Conservation (phyloP, 192 early-diverging fungal genomes). For the Dissophora globulifera region DNA sequence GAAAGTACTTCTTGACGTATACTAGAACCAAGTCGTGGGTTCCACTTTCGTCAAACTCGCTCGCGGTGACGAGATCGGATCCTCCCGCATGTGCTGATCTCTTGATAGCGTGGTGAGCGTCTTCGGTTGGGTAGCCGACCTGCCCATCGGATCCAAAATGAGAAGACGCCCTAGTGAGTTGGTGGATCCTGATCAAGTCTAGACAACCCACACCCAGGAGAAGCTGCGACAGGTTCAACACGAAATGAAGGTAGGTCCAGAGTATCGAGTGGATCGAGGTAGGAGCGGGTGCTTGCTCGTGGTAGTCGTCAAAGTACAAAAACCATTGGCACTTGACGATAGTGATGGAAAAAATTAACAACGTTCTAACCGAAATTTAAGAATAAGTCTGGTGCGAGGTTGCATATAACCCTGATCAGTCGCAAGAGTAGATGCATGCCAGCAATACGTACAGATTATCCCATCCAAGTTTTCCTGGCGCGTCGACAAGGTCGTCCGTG, state of each 20-base stretch:
- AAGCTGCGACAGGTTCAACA: conserved; percentile 61
- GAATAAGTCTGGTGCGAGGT: not conserved
- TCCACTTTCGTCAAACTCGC: not conserved
- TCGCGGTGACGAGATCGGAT: not conserved
- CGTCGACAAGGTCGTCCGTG: conserved; percentile 27
- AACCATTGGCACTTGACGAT: conserved; percentile 62
- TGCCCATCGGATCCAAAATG: too few relatives aligned
- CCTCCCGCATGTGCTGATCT: not conserved
- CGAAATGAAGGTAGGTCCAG: conserved; percentile 62
- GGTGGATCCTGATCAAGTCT: conserved; percentile 56
- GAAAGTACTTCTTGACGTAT: conserved; percentile 36
- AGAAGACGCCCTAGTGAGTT: not conserved
- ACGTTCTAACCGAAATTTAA: conserved; percentile 30
- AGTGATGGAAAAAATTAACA: conserved; percentile 56
- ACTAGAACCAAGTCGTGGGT: conserved; percentile 1
- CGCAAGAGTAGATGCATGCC: too few relatives aligned
- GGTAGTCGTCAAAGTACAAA: conserved; percentile 64
- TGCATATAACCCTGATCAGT: too few relatives aligned
- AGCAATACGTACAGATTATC: conserved; percentile 50
- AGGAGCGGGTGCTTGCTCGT: conserved; percentile 45
- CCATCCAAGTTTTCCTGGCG: conserved; percentile 54
- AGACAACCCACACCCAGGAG: conserved; percentile 59
- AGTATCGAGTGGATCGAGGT: conserved; percentile 33
- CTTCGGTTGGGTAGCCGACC: not conserved
- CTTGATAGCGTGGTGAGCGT: not conserved